Evolutionary conservation across 768 basidiomycete species (phyloP), one percentile per base, ranked within the genome.

Genomic region (Phaeotremella skinneri): DNA sequence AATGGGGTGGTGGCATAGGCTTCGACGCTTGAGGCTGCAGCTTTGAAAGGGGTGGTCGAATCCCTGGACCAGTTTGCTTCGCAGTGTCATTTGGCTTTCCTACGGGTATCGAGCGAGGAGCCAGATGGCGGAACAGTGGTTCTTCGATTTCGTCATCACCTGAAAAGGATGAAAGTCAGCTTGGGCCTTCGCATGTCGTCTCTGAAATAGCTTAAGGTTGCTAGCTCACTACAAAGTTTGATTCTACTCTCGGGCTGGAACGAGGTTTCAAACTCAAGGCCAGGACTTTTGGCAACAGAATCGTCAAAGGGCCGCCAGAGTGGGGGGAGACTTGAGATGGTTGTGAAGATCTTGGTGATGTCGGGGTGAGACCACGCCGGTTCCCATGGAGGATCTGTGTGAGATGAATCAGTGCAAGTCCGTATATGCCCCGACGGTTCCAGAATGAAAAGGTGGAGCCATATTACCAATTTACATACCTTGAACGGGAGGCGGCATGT

Each of bases 401-500:
- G 26, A 4, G 26, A 5, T 25, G 11, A 4, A 49, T 67, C 56
- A 64, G 66, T 51, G 17, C 48, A 13, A 4, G 13, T 29, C 34
- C 49, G 30, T 5, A 5, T 11, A 47, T 27, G 14, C 21, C 9
- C 11, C 23, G 21, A 20, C 11, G 21, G 31, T 13, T 60, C 16
- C 31, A 9, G 6, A 37, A 45, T 6, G 16, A 48, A 20, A 13
- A 51, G 5, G 16, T n/a, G n/a, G n/a, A n/a, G n/a, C n/a, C n/a
- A n/a, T n/a, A n/a, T n/a, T n/a, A n/a, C n/a, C n/a, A n/a, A n/a
- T n/a, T n/a, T n/a, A 59, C 67, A 34, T 51, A 69, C 67, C 61
- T 43, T 53, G 23, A 13, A 57, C 56, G 14, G 49, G 50, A 4
- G 68, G 68, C 1, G 68, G 68, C 68, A 70, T 70, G 50, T 70